Base-by-base conservation (phyloP, 2,329 filamentous ascomycete genomes). In the Beauveria sp. region DNA sequence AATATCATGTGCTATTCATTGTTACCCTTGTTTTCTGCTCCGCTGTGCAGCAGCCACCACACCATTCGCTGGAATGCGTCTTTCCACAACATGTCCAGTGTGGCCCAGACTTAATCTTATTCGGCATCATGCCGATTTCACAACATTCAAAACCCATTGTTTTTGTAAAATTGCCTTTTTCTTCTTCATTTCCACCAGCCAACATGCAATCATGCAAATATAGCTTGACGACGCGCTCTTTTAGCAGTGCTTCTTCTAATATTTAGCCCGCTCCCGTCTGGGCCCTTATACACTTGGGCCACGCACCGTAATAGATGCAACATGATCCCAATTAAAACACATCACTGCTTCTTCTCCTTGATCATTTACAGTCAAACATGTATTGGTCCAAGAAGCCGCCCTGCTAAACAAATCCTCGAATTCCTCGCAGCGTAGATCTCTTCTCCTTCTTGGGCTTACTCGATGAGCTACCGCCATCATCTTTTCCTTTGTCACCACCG, bases 401-500 rank as follows among this genome's bases (percentile, higher is more conserved):
- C 28, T 22, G n/a, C 40, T 42, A 67, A 34, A 76, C 71, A 60
- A 75, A 75, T 14, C 76, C 74, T 34, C 76, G 68, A 31, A 78
- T 76, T 5, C 77, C 75, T n/a, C 76, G 69, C n/a, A 79, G 66
- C 4, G 71, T 70, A 31, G 69, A 65, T 62, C 73, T 75, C 66
- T 74, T 74, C 14, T 75, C 73, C 67, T 75, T 75, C 57, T 73
- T 75, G 20, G 68, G 62, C 59, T 69, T 69, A 52, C 65, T 59
- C 20, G 64, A 60, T 10, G 42, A 40, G 46, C 42, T 61, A 61
- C 67, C 77, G 73, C 61, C 66, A 12, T 80, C 79, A 6, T 80
- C 77, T 45, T 73, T 74, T 51, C 72, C 73, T 65, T 79, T 80
- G 40, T 81, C 79, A 64, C 82, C 83, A 10, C 68, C 69, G 31